phyloP scores from a whole-genome alignment of 2,329 filamentous ascomycete species.

The Trichoderma brevicompactum region DNA sequence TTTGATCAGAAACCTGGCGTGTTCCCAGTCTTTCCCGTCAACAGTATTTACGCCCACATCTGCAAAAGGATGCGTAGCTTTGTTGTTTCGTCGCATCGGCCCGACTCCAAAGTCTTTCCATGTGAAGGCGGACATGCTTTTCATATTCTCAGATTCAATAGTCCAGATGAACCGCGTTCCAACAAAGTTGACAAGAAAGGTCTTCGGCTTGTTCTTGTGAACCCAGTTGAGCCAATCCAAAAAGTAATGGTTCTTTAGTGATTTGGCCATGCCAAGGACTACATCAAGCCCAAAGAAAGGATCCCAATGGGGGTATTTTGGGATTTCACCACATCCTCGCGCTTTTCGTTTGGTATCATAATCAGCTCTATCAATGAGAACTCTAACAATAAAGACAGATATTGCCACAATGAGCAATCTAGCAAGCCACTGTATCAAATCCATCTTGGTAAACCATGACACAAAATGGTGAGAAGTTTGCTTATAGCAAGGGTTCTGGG shows the following conservation, averaged over 20 bases:
- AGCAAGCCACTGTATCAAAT: too few relatives aligned
- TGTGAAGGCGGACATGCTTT: neutral
- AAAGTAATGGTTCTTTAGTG: neutral
- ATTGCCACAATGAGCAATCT: too few relatives aligned
- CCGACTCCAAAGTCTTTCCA: constrained; percentile 3
- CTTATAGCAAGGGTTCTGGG: too few relatives aligned
- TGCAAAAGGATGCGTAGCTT: neutral
- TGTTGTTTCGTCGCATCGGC: neutral
- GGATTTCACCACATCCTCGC: too few relatives aligned
- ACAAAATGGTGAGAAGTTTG: too few relatives aligned
- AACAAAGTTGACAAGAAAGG: neutral
- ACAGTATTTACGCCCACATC: neutral
- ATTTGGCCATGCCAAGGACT: constrained; percentile 5
- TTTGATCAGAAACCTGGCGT: neutral
- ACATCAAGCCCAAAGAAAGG: neutral
- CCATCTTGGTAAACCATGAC: too few relatives aligned
- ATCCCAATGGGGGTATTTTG: too few relatives aligned
- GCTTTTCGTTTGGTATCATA: too few relatives aligned
- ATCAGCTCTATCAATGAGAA: too few relatives aligned
- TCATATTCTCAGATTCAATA: constrained; percentile 8
- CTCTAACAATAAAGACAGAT: too few relatives aligned
- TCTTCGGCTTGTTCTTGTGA: constrained; percentile 2
- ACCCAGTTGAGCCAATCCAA: constrained; percentile 1
- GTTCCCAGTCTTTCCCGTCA: constrained; percentile 8
- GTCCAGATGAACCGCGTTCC: neutral